Evolutionary conservation across 2,329 filamentous ascomycete species (phyloP), one percentile per base, ranked within the genome.

Genomic region (Verticillium isaacii): DNA sequence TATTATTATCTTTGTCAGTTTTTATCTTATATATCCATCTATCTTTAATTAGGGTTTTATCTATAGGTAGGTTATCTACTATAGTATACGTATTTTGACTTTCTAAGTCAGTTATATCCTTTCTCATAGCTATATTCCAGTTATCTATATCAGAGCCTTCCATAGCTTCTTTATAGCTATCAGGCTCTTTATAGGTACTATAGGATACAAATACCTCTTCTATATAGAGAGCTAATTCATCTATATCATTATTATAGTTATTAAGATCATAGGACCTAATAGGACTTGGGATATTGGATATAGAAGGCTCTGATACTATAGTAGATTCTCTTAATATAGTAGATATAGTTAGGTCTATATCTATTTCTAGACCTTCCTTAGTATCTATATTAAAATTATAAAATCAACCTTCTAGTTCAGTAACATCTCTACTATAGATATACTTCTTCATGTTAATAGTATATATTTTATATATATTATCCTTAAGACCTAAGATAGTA

Each of bases 121-220:
- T 19, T 56, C n/a, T 6, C 5, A 41, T 41, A 41, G 37, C 37
- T 5, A n/a, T 41, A 15, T 41, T 41, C 37, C 5, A 41, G 37
- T 41, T 41, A 41, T 41, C 34, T 36, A 36, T 36, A 36, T 36
- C 9, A 36, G 34, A 8, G 34, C 34, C 34, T 36, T 36, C 34
- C 11, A 9, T 57, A 45, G 37, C 34, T 8, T 36, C 34, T 14
- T 36, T 36, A 36, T 36, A 41, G 45, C 25, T 19, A 61, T 19
- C 52, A 11, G 52, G 63, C 45, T 36, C 34, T 3, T 36, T 36
- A 36, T 36, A 36, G 34, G 34, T 36, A 36, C 9, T 50, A 25
- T 62, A 59, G 59, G 57, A 45, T 58, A 58, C 52, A 58, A 58
- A 57, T 58, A 61, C 32, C 36, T 32, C 23, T 32, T 61, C 34